phyloP scores from a whole-genome alignment of 805 yeast species.

The Starmerella ratchasimensis region DNA sequence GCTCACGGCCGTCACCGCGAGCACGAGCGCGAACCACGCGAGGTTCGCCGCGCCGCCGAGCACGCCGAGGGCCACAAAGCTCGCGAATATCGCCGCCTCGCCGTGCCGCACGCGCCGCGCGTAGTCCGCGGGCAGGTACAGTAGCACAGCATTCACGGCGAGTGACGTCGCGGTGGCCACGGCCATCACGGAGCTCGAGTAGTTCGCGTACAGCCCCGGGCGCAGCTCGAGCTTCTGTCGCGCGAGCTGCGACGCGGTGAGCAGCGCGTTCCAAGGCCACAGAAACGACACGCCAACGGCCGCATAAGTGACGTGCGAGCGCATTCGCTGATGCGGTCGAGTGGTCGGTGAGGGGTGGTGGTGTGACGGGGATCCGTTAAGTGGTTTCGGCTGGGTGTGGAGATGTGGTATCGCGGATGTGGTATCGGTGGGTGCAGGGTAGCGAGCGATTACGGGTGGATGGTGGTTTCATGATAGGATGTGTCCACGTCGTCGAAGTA shows the following conservation, averaged over 20 bases:
- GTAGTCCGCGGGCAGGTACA: conserved; percentile 55
- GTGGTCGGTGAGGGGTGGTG: too few species aligned
- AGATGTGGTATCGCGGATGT: too few species aligned
- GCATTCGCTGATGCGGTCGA: too few species aligned
- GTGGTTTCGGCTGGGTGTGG: neutral
- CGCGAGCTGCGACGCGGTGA: conserved; percentile 76
- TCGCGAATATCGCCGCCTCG: conserved; percentile 39
- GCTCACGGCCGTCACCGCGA: conserved; percentile 55
- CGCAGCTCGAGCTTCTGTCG: conserved; percentile 40
- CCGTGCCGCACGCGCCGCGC: conserved; percentile 47
- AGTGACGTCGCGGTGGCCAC: conserved; percentile 62
- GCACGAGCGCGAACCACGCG: conserved; percentile 26
- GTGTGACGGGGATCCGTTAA: too few species aligned
- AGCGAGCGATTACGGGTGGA: too few species aligned
- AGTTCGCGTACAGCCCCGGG: conserved; percentile 33
- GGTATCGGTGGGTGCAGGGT: too few species aligned
- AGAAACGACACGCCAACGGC: conserved; percentile 63
- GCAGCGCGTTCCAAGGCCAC: conserved; percentile 95
- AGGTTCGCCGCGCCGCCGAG: conserved; percentile 4
- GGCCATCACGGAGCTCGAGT: conserved; percentile 79
- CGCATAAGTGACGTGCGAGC: conserved; percentile 30
- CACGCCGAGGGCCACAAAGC: conserved; percentile 46
- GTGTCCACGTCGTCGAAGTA: too few species aligned
- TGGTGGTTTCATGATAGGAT: too few species aligned
- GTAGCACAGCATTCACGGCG: conserved; percentile 42